Base-by-base conservation (phyloP, 352 stramenopile species). In the Pythium rhizo-oryzae region DNA sequence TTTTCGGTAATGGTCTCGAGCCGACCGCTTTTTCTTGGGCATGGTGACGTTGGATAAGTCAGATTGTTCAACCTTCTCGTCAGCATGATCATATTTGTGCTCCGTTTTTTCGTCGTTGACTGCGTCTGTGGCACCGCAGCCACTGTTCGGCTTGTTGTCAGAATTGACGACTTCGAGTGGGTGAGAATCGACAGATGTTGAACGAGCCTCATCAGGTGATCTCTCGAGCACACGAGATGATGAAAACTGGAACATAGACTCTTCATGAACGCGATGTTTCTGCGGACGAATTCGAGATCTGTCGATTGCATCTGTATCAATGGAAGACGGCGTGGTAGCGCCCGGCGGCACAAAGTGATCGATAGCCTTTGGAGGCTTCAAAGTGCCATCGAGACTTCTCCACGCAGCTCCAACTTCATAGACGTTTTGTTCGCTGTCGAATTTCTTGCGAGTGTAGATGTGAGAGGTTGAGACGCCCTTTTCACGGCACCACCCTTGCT, bases 1-100 rank as follows among this genome's bases (percentile, higher is more conserved):
- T 19, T 57, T 61, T 16, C 67, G 67, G 58, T 76, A 84, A 41
- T 71, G 72, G 41, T 69, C 69, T 21, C 62, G 67, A 12, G 44
- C 47, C n/a, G 71, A 70, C 19, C 39, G 28, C 19, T 71, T 71
- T 56, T 71, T 70, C 28, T 56, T 57, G 13, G 41, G 41, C 8
- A 21, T 47, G 4, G 18, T n/a, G 12, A n/a, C 1, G 15, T 47
- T n/a, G 13, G 41, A n/a, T 5, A 12, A n/a, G 41, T 47, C 41
- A 16, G 41, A n/a, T 21, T n/a, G 41, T n/a, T 19, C 41, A 3
- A n/a, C n/a, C n/a, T n/a, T n/a, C n/a, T 47, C 12, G 8, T n/a
- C 18, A 16, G 41, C 41, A n/a, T n/a, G 4, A n/a, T n/a, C n/a
- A 47, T 19, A 12, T 47, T 19, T 7, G 13, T 19, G 41, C 5